Base-by-base conservation (phyloP, 352 stramenopile genomes). In the Elongisporangium undulatum region DNA sequence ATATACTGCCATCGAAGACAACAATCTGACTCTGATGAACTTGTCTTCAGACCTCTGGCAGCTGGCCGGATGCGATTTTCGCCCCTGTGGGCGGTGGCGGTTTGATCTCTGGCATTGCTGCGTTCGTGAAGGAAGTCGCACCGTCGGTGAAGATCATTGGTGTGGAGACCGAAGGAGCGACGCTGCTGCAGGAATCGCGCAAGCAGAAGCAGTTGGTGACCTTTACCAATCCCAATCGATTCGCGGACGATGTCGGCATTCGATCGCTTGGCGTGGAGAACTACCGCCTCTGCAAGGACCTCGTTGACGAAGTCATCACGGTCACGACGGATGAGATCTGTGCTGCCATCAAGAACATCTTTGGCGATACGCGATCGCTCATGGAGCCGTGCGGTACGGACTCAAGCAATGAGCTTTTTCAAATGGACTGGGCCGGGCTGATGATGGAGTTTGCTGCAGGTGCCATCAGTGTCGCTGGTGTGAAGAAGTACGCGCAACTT, bases 171-270 rank as follows among this genome's bases (percentile, higher is more conserved):
- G 79, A 90, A 64, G 97, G 98, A 59, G 96, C 96, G 3, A 97
- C 97, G 19, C 80, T 97, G 17, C 96, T 99, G 79, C 96, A 95
- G 7, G 71, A 78, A 15, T 98, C 95, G 3, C 61, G 98, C 34
- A 66, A 79, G 39, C 75, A 82, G 13, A 86, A 89, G 20, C 67
- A 91, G 53, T 85, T 96, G 39, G 90, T 98, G 13, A 87, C 83
- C 19, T 81, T 99, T n/a, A 60, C 82, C 19, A 75, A 77, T 4
- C 93, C 99, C 19, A 98, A 98, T 61, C 84, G 98, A 2, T 99
- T 99, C 78, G 97, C 97, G 0, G 97, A 99, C 71, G 96, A 98
- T 60, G 97, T 98, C 5, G 97, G 96, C 34, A 96, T 99, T 41
- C 86, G 89, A 45, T 89, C 77, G 1, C 74, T 99, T 39, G 97